Percentiles rank a stretch among this genome's conserved stretches.
Evolutionary conservation across 2,329 filamentous ascomycete genomes (phyloP).

Genomic region (Epichloe sylvatica): DNA sequence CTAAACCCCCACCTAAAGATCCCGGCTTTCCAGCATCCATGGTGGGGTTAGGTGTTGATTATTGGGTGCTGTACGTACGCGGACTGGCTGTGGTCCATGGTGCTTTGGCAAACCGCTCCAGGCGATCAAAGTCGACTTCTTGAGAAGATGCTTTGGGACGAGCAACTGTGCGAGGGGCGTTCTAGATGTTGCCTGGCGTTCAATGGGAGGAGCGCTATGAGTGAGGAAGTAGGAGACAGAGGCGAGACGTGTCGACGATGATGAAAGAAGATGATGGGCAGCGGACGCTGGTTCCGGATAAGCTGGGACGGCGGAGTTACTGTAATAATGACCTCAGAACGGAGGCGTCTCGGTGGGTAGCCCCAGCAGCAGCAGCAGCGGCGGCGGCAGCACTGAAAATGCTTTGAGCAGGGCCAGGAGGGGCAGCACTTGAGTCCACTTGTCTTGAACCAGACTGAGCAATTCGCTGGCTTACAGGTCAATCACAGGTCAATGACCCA

Average conservation of each 20-base stretch:
- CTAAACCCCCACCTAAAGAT: conserved; percentile 3
- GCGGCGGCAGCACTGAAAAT: not conserved
- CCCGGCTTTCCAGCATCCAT: conserved; percentile 4
- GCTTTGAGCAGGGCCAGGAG: not conserved
- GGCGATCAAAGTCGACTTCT: not conserved
- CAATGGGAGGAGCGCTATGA: not conserved
- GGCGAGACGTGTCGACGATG: conserved; percentile 1
- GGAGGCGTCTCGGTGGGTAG: not conserved
- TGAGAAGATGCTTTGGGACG: not conserved
- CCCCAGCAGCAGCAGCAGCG: not conserved
- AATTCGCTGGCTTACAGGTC: not conserved
- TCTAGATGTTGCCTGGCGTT: not conserved
- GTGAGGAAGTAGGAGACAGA: not conserved
- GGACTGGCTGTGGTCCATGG: conserved; percentile 8
- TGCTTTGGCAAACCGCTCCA: conserved; percentile 7
- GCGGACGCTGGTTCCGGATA: conserved; percentile 5
- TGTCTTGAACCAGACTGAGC: too few species aligned
- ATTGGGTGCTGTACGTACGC: conserved; percentile 5
- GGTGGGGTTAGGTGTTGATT: conserved; percentile 3
- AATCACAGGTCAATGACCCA: not conserved
- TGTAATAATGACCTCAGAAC: conserved; percentile 7
- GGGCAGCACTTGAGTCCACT: too few species aligned
- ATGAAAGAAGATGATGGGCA: conserved; percentile 5
- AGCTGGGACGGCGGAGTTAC: conserved; percentile 8
- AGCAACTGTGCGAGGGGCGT: not conserved